phyloP scores from a whole-genome alignment of 2,329 filamentous ascomycete genomes.

The Fusarium dlaminii region DNA sequence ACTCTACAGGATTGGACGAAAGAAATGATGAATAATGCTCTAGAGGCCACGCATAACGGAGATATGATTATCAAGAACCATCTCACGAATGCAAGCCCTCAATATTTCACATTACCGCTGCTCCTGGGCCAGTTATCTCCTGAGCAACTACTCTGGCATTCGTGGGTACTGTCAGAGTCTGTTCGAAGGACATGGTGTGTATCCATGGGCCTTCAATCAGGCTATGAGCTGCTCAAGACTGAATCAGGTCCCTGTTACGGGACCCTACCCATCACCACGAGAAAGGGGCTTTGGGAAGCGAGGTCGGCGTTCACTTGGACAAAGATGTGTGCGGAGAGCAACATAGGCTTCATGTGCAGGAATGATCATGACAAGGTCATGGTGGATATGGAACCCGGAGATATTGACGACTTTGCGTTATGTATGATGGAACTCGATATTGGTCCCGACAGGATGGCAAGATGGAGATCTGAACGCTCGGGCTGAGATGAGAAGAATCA shows the following conservation, averaged over 20 bases:
- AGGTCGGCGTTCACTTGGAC: slow-evolving; percentile 34
- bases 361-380: slow-evolving; percentile 11
- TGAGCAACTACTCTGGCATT: slow-evolving; percentile 39
- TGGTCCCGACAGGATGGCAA: slow-evolving; percentile 13
- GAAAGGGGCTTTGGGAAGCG: slow-evolving; percentile 44
- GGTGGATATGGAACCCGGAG: background rate
- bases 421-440: slow-evolving; percentile 26
- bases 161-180: slow-evolving; percentile 46
- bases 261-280: slow-evolving; percentile 34
- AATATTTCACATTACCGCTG: background rate
- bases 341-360: slow-evolving; percentile 25
- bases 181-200: slow-evolving; percentile 44
- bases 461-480: background rate
- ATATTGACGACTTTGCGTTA: slow-evolving; percentile 14
- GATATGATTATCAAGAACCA: slow-evolving; percentile 16
- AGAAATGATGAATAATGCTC: slow-evolving; percentile 4
- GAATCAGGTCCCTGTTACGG: slow-evolving; percentile 20
- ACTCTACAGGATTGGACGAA: slow-evolving; percentile 28
- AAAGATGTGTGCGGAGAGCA: slow-evolving; percentile 23
- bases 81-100: background rate
- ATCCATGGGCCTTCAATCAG: slow-evolving; percentile 26
- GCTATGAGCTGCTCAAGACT: slow-evolving; percentile 27
- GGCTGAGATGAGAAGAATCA: background rate
- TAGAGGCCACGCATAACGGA: background rate
- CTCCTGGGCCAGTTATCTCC: slow-evolving; percentile 2